A percentile compares a stretch with the other conserved stretches of the same genome.
These are phyloP conservation scores for Vigna unguiculata DNA, from an alignment of 306 rosid species.

Conservation along the genomic window DNA sequence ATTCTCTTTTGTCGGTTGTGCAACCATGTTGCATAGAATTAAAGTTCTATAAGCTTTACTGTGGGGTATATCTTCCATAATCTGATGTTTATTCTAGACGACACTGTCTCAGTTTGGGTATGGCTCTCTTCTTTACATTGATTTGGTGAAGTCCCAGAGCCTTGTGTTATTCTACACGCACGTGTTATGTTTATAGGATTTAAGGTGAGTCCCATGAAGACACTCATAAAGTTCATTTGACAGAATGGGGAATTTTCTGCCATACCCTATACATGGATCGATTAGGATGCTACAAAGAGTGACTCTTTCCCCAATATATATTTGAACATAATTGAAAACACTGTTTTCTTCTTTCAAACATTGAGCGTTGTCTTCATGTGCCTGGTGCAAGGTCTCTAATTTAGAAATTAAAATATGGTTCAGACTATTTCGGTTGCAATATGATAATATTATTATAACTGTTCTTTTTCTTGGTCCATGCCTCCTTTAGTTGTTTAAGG, in stretches of 20 bases:
- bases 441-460: neutral
- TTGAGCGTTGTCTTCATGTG: constrained; percentile 34
- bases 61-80: constrained; percentile 39
- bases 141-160: constrained; percentile 36
- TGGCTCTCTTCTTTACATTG: constrained; percentile 38
- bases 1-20: constrained; percentile 23
- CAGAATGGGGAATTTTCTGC: constrained; percentile 43
- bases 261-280: constrained; percentile 30
- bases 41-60: constrained; percentile 15
- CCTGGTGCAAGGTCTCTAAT: constrained; percentile 40
- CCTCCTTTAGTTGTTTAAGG: constrained; percentile 41
- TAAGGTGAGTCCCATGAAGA: constrained; percentile 27
- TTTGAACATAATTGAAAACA: constrained; percentile 31
- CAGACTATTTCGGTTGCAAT: constrained; percentile 24
- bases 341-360: constrained; percentile 37
- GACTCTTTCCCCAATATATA: constrained; percentile 34
- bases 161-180: constrained; percentile 43
- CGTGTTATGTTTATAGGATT: constrained; percentile 39
- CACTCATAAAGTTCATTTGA: constrained; percentile 30
- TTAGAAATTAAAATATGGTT: constrained; percentile 34
- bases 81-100: constrained; percentile 16
- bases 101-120: constrained; percentile 13
- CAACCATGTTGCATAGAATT: constrained; percentile 28
- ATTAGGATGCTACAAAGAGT: constrained; percentile 29
- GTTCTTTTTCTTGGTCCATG: neutral